phyloP scores from a whole-genome alignment of 768 basidiomycete genomes.

The Russula sp. region DNA sequence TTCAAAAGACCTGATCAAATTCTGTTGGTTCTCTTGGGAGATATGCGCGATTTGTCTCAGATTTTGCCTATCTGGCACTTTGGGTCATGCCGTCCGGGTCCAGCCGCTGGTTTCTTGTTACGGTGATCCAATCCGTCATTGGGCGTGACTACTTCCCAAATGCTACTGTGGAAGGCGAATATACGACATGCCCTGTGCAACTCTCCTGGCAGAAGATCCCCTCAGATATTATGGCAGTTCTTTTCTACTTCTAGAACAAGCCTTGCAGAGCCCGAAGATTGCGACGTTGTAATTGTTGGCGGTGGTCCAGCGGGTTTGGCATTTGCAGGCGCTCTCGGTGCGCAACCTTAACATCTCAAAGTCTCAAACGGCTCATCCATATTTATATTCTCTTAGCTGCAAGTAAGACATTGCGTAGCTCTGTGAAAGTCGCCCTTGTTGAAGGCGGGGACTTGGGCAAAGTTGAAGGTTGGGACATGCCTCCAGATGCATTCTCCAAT shows the following conservation, averaged over 20 bases:
- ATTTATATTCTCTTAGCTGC: constrained; percentile 41
- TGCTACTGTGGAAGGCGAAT: not conserved
- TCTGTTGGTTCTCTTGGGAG: no score
- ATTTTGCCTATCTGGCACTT: no score
- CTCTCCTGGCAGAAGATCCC: not conserved
- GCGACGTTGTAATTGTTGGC: constrained; percentile 90
- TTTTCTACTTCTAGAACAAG: not conserved
- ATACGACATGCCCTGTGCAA: not conserved
- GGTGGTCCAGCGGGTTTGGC: constrained; percentile 91
- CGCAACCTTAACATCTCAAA: constrained; percentile 22
- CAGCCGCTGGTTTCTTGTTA: no score
- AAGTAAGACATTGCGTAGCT: constrained; percentile 43
- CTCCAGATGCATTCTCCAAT: constrained; percentile 60
- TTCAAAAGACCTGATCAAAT: no score
- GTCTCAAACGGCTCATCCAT: constrained; percentile 3
- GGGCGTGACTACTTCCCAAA: not conserved
- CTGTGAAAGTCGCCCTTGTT: constrained; percentile 62
- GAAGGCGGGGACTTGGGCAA: constrained; percentile 76
- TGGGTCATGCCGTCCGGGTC: no score
- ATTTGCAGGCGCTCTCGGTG: constrained; percentile 81
- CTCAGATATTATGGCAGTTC: not conserved
- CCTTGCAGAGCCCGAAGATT: constrained; percentile 36
- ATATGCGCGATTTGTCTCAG: no score
- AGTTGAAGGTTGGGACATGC: constrained; percentile 59
- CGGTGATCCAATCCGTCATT: no score